These are phyloP conservation scores for Annulohypoxylon stygium DNA, from an alignment of 495 filamentous ascomycete genomes.

Conservation along the genomic window DNA sequence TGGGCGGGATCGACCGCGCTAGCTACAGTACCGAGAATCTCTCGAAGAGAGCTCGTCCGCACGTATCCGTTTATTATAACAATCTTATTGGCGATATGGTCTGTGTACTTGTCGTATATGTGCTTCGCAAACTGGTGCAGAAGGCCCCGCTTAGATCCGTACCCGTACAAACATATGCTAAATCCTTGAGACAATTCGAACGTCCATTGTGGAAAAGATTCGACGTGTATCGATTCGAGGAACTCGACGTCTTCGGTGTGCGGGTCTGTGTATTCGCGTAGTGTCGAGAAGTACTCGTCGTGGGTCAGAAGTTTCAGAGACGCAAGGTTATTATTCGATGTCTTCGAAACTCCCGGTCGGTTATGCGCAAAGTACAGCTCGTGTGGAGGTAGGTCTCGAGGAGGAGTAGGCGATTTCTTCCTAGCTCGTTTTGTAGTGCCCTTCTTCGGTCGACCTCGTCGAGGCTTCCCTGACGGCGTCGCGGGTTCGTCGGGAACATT, in stretches of 20 bases:
- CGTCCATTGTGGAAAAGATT: constrained; percentile 89
- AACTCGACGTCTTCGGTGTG: constrained; percentile 78
- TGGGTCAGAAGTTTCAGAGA: constrained; percentile 83
- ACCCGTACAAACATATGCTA: constrained; percentile 92
- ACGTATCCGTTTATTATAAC: constrained; percentile 92
- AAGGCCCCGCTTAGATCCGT: constrained; percentile 85
- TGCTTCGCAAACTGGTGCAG: constrained; percentile 82
- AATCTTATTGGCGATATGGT: constrained; percentile 66
- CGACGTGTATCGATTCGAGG: constrained; percentile 79
- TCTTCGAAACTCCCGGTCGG: constrained; percentile 80
- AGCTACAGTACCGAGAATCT: constrained; percentile 80
- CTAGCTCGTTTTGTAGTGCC: constrained; percentile 55
- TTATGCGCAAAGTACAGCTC: constrained; percentile 97
- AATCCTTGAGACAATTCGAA: constrained; percentile 93
- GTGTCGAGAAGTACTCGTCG: constrained; percentile 86
- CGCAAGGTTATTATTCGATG: constrained; percentile 86
- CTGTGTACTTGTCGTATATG: constrained; percentile 65
- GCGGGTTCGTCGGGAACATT: constrained; percentile 55
- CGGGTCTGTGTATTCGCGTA: constrained; percentile 74
- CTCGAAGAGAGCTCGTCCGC: constrained; percentile 78
- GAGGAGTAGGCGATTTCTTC: constrained; percentile 83
- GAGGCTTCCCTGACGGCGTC: constrained; percentile 51
- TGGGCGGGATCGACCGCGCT: constrained; percentile 71
- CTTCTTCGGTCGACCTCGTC: constrained; percentile 54
- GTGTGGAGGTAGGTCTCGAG: constrained; percentile 81